Percentiles rank a stretch among this genome's conserved stretches.
These are phyloP conservation scores for Nicotiana undulata DNA, from an alignment of 257 asterid species.

Conservation along the genomic window DNA sequence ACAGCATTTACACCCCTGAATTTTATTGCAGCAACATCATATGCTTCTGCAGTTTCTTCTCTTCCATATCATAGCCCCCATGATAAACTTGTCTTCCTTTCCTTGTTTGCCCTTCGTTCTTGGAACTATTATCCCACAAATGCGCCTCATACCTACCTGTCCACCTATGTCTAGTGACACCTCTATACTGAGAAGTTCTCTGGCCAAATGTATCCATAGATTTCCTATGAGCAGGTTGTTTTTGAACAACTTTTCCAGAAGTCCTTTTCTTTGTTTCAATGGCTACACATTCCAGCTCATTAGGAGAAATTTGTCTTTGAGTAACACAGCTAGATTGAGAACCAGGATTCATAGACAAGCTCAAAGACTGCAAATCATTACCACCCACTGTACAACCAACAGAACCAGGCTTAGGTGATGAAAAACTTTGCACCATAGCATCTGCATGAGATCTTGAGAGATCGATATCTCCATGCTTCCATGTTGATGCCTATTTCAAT, in stretches of 20 bases:
- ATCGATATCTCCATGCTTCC: no score
- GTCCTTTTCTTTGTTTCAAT: no score
- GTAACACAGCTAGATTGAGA: conserved; percentile 77
- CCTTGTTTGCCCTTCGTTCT: conserved; percentile 26
- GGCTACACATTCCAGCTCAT: no score
- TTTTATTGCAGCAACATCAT: conserved; percentile 47
- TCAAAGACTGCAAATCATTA: conserved; percentile 45
- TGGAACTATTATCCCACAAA: conserved; percentile 29
- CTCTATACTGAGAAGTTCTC: conserved; percentile 96
- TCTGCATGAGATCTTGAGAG: no score
- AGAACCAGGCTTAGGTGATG: no score
- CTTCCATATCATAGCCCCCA: conserved; percentile 98
- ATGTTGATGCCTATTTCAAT: no score
- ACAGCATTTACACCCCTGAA: conserved; percentile 44
- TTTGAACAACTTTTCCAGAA: conserved; percentile 31
- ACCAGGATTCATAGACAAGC: conserved; percentile 78
- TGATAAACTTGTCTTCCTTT: conserved; percentile 35
- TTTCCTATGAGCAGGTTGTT: conserved; percentile 76
- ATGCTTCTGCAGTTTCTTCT: conserved; percentile 62
- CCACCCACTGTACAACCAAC: conserved; percentile 23
- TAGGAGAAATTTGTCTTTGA: no score
- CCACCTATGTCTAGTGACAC: conserved; percentile 64
- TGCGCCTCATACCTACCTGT: conserved; percentile 30
- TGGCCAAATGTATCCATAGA: conserved; percentile 93
- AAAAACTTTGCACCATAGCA: no score